phyloP scores from a whole-genome alignment of 108 stramenopile species.

The Cyclotella sp. region DNA sequence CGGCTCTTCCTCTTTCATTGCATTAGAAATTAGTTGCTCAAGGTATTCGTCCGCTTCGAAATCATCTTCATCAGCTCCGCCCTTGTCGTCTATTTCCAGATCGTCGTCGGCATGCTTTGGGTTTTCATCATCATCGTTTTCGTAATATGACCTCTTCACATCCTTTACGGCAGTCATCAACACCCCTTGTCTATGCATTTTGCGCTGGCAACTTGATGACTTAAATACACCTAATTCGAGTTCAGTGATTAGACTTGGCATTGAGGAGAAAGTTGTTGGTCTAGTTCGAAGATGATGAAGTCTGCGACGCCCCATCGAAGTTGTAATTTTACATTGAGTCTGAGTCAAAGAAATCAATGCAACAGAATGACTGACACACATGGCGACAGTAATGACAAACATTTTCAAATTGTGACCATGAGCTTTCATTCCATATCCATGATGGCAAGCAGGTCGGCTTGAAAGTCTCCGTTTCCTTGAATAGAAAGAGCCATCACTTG shows the following conservation, averaged over 20 bases:
- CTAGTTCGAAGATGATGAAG: no score
- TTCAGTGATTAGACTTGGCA: not conserved
- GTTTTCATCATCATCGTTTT: conserved; percentile 8
- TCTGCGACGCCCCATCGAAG: no score
- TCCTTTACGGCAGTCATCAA: not conserved
- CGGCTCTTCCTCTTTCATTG: conserved; percentile 11
- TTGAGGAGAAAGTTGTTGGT: not conserved
- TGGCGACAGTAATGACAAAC: no score
- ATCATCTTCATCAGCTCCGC: conserved; percentile 18
- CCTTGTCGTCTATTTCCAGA: conserved; percentile 14
- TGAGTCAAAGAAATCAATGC: no score
- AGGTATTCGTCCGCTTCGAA: conserved; percentile 26
- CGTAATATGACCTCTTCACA: not conserved
- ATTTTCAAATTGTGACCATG: no score
- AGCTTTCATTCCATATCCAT: not conserved
- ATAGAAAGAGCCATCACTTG: not conserved
- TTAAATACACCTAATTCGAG: no score
- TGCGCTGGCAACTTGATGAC: not conserved
- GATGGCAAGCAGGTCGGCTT: not conserved
- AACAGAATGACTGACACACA: no score
- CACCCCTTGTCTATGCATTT: not conserved
- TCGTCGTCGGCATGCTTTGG: conserved; percentile 12
- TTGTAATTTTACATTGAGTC: no score
- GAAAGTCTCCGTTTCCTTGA: not conserved
- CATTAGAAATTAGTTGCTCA: conserved; percentile 23